Percentiles rank a stretch among this genome's conserved stretches.
Conservation (phyloP, 2,329 filamentous ascomycete species). For the Fusarium sp. region DNA sequence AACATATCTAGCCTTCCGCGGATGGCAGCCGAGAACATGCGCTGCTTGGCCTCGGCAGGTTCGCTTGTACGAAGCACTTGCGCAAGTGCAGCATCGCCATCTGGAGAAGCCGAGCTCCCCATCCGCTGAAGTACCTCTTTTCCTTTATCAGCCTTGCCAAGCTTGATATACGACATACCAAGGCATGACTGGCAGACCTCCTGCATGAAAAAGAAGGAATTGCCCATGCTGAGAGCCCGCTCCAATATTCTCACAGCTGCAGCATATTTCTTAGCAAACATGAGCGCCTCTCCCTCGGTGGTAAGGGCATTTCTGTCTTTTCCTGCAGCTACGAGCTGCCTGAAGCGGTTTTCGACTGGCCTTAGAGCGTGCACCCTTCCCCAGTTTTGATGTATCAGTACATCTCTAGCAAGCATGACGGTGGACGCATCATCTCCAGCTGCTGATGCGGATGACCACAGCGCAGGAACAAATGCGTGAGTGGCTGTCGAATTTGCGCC, state of each 20-base stretch:
- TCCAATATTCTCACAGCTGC: slow-evolving; percentile 39
- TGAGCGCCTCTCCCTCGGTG: slow-evolving; percentile 46
- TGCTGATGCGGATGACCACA: slow-evolving; percentile 50
- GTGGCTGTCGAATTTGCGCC: slow-evolving; percentile 10
- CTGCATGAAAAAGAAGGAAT: slow-evolving; percentile 45
- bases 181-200: slow-evolving; percentile 43
- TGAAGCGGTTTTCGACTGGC: slow-evolving; percentile 46
- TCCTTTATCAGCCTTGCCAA: slow-evolving; percentile 42
- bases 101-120: slow-evolving; percentile 26
- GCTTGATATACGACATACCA: slow-evolving; percentile 40
- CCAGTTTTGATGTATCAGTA: slow-evolving; percentile 40
- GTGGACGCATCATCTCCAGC: slow-evolving; percentile 48
- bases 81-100: slow-evolving; percentile 46
- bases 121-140: slow-evolving; percentile 38
- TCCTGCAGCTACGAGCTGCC: slow-evolving; percentile 45
- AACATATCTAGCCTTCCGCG: slow-evolving; percentile 44
- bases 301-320: slow-evolving; percentile 52
- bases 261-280: slow-evolving; percentile 40
- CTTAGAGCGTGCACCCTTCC: slow-evolving; percentile 26
- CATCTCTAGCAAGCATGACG: slow-evolving; percentile 43
- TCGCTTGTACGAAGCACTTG: slow-evolving; percentile 40
- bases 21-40: slow-evolving; percentile 44
- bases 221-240: slow-evolving; percentile 40
- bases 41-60: slow-evolving; percentile 39
- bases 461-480: slow-evolving; percentile 32